phyloP scores from a whole-genome alignment of 495 filamentous ascomycete species.

The Endocarpon pusillum region DNA sequence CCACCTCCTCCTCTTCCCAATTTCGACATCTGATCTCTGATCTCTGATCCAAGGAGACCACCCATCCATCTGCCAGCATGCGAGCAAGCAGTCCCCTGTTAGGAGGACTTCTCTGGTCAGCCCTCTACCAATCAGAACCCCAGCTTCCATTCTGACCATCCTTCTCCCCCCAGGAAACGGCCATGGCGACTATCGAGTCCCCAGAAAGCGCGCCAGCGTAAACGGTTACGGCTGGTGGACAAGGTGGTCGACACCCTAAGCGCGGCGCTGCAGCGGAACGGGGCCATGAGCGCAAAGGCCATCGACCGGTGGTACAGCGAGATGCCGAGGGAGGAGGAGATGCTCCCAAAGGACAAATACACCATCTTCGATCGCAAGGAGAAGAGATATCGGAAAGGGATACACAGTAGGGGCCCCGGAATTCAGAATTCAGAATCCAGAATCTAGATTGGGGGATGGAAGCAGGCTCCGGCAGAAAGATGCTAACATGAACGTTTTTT shows the following conservation, averaged over 20 bases:
- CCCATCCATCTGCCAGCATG: slow-evolving; percentile 31
- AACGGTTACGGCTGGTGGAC: slow-evolving; percentile 75
- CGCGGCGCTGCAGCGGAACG: slow-evolving; percentile 53
- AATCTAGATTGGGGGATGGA: slow-evolving; percentile 1
- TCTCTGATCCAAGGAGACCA: neutral
- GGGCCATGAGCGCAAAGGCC: slow-evolving; percentile 43
- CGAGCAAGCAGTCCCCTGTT: slow-evolving; percentile 57
- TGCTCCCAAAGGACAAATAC: slow-evolving; percentile 94
- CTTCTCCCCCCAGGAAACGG: slow-evolving; percentile 57
- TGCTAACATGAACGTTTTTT: slow-evolving; percentile 4
- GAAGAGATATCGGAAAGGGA: slow-evolving; percentile 86
- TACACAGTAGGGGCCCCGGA: slow-evolving; percentile 57
- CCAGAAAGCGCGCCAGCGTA: slow-evolving; percentile 80
- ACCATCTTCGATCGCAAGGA: slow-evolving; percentile 93
- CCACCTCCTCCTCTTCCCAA: neutral
- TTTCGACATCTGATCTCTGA: neutral
- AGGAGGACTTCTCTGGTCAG: slow-evolving; percentile 72
- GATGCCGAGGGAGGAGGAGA: slow-evolving; percentile 93
- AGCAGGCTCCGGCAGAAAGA: slow-evolving; percentile 10
- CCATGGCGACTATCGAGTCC: slow-evolving; percentile 85
- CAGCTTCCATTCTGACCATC: slow-evolving; percentile 7
- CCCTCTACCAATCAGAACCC: slow-evolving; percentile 1
- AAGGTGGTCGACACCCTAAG: slow-evolving; percentile 60
- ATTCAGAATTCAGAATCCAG: neutral
- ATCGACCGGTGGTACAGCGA: slow-evolving; percentile 79